Evolutionary conservation across 805 yeast genomes (phyloP), one percentile per base, ranked within the genome.

Genomic region (Ogataea ramenticola): DNA sequence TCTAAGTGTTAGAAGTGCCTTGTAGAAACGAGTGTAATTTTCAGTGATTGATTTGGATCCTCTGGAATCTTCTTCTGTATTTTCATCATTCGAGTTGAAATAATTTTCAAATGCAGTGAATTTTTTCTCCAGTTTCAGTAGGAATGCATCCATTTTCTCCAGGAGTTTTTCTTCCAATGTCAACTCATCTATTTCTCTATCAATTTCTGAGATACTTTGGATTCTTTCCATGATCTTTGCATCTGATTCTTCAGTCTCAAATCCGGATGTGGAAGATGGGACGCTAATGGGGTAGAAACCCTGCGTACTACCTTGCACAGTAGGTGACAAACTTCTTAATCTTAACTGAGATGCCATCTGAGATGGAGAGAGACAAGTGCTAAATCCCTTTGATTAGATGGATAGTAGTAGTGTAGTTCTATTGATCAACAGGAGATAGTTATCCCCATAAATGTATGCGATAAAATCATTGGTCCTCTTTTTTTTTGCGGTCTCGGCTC

Each of bases 81-180:
- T 27, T 15, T 43, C 33, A 6, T 20, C 24, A 20, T 34, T 12
- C 19, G 15, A 15, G 17, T 17, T 36, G 16, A 63, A 49, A 42
- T 55, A 60, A 17, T 50, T 54, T 43, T 64, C 66, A 40, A 60
- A 47, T 4, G 46, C 39, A 14, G 54, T 60, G n/a, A 64, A 50
- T 26, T 49, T 54, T 7, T 47, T 31, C 37, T 64, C 68, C 38
- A 64, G 46, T 30, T 49, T 53, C 14, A 49, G 50, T 40, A 64
- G 43, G 27, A 63, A 57, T 4, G 42, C 43, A 44, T 63, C 67
- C 40, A 63, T 45, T 43, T 52, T 53, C 36, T 53, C 56, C 20
- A 62, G 42, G 3, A 63, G 45, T 12, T 48, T 47, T 41, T 56
- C 60, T 44, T 61, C 66, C 39, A 56, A 15, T n/a, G 59, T 11